phyloP scores from a whole-genome alignment of 2,329 filamentous ascomycete species.

The Paecilomyces niveus region DNA sequence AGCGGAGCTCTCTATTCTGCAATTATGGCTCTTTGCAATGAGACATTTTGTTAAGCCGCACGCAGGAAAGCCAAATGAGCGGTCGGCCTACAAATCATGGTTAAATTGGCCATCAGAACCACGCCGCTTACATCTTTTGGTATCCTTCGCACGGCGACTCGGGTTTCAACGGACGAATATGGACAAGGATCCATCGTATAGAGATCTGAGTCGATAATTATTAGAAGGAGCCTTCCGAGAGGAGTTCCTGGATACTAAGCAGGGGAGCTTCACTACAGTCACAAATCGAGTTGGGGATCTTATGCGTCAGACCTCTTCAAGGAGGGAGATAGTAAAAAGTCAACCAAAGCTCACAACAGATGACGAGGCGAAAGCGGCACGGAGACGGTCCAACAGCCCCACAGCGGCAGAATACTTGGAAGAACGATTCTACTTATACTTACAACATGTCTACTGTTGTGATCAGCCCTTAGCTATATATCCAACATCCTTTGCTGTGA shows the following conservation, averaged over 20 bases:
- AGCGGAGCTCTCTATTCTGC: neutral
- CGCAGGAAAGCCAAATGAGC: neutral
- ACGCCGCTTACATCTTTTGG: neutral
- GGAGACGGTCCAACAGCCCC: neutral
- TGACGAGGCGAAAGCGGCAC: neutral
- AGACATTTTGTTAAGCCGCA: neutral
- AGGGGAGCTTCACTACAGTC: neutral
- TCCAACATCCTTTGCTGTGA: neutral
- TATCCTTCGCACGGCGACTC: neutral
- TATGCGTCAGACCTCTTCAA: neutral
- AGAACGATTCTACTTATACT: neutral
- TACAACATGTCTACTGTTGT: neutral
- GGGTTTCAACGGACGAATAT: neutral
- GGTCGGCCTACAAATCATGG: neutral
- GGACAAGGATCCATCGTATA: neutral
- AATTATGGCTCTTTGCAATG: neutral
- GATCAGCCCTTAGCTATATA: neutral
- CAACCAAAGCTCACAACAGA: too few relatives aligned
- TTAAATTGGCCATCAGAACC: neutral
- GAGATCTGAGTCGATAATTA: neutral
- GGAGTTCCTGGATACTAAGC: neutral
- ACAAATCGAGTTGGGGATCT: neutral
- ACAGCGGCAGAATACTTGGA: neutral
- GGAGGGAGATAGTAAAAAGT: neutral
- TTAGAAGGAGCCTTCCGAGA: neutral